Base-by-base conservation (phyloP, 2,329 filamentous ascomycete genomes). In the Bipolaris cookei region DNA sequence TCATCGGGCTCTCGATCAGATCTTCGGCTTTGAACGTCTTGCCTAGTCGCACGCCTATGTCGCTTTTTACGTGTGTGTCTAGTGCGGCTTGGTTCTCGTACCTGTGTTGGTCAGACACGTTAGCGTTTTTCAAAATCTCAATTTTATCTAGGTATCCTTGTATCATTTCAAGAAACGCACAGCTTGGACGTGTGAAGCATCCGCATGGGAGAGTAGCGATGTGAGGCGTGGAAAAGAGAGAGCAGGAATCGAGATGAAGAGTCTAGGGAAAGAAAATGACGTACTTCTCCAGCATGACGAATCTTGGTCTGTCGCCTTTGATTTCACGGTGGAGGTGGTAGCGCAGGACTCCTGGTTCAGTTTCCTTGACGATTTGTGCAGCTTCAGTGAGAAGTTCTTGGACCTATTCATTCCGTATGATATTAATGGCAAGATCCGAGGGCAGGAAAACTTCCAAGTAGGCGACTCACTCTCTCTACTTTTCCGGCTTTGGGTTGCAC, bases 221-320 rank as follows among this genome's bases (percentile, higher is more conserved):
- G 4, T 21, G 28, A 30, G 14, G 11, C 7, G 14, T 6, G 4
- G 14, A 8, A 16, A 16, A 8, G 6, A 35, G 6, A 35, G n/a
- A 16, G 5, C 5, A 7, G 14, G 34, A 14, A 16, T 13, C 1
- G 10, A 38, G 13, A 20, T 14, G 20, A 14, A 21, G 18, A 5
- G 39, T 3, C 3, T 4, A 28, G 7, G 6, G 8, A 38, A 18
- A 30, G 7, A 6, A 14, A 28, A 23, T 10, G 30, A 58, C 69
- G 35, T 57, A 76, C 71, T 69, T 75, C 54, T 76, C 74, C 1
- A 75, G 56, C 60, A 76, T 68, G 13, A 75, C 50, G 34, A 76
- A 68, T 1, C 58, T 55, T 0, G 72, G 68, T 16, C 59, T 52
- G 41, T 72, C 66, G 13, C 69, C 68, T 16, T 71, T 67, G 5